phyloP scores from a whole-genome alignment of 106 monocot genomes.

The Posidonia australis region DNA sequence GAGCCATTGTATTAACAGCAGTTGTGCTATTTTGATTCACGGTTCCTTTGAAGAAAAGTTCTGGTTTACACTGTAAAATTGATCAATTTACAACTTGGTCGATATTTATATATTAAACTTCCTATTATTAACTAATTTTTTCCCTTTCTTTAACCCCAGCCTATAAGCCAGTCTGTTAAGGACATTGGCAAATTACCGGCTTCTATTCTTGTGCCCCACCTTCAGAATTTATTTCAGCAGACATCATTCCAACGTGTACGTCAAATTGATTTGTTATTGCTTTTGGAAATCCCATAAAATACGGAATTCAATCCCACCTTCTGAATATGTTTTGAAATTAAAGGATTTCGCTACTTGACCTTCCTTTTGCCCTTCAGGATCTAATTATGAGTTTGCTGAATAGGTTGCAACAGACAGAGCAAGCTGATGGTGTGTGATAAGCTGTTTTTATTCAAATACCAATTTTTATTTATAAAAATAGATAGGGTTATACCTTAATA shows the following conservation, averaged over 20 bases:
- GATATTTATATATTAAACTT: no score
- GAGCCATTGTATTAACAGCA: no score
- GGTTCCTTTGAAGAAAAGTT: no score
- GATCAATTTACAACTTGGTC: neutral
- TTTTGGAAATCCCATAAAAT: neutral
- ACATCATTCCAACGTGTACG: constrained; percentile 86
- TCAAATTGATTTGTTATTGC: neutral
- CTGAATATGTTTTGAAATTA: neutral
- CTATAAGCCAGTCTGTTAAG: constrained; percentile 34
- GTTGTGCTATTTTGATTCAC: no score
- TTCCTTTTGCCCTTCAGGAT: constrained; percentile 37
- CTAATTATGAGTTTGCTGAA: constrained; percentile 70
- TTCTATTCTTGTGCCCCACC: constrained; percentile 75
- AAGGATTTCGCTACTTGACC: neutral
- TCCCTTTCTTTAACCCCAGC: constrained; percentile 20
- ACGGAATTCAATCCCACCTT: neutral
- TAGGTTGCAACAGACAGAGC: constrained; percentile 65
- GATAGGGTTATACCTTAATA: neutral
- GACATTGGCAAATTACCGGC: constrained; percentile 54
- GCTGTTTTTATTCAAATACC: no score
- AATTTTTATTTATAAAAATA: neutral
- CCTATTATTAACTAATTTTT: neutral
- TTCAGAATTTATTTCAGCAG: constrained; percentile 86
- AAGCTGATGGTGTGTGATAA: constrained; percentile 41
- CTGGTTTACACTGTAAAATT: no score